phyloP scores from a whole-genome alignment of 345 rosid species.

The Camelina neglecta region DNA sequence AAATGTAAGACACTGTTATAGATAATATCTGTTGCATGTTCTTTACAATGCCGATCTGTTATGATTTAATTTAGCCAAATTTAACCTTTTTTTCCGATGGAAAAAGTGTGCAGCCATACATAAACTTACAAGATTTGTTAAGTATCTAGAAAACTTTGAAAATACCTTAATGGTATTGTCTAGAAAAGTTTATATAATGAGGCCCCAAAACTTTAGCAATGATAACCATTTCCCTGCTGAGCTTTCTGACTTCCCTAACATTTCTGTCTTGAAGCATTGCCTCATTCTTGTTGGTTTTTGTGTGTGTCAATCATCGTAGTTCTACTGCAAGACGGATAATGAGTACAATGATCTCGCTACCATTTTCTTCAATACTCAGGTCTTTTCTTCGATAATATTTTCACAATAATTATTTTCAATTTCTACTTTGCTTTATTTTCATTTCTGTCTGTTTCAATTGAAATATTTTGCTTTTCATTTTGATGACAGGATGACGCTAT shows the following conservation, averaged over 20 bases:
- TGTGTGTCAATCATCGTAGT: conserved; percentile 50
- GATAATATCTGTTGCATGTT: conserved; percentile 30
- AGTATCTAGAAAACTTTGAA: neutral
- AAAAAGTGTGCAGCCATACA: conserved; percentile 13
- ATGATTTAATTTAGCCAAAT: conserved; percentile 17
- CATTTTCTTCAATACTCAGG: conserved; percentile 98
- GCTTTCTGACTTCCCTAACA: conserved; percentile 17
- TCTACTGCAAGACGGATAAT: conserved; percentile 77
- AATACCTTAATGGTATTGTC: conserved; percentile 18
- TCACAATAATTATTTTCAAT: neutral
- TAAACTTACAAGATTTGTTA: neutral
- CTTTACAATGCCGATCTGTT: conserved; percentile 2
- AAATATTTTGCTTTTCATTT: neutral
- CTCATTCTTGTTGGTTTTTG: conserved; percentile 26
- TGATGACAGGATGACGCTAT: conserved; percentile 92
- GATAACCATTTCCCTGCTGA: conserved; percentile 7
- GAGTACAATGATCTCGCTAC: conserved; percentile 99
- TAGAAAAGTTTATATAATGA: conserved; percentile 1
- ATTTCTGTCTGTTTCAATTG: neutral
- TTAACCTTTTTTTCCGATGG: neutral
- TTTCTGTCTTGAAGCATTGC: conserved; percentile 24
- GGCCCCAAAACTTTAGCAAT: neutral
- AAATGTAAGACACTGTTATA: conserved; percentile 60
- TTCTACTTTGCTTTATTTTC: conserved; percentile 16
- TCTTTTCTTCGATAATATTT: conserved; percentile 29